Evolutionary conservation across 345 rosid genomes (phyloP).

Genomic region (Eutrema heterophyllum): DNA sequence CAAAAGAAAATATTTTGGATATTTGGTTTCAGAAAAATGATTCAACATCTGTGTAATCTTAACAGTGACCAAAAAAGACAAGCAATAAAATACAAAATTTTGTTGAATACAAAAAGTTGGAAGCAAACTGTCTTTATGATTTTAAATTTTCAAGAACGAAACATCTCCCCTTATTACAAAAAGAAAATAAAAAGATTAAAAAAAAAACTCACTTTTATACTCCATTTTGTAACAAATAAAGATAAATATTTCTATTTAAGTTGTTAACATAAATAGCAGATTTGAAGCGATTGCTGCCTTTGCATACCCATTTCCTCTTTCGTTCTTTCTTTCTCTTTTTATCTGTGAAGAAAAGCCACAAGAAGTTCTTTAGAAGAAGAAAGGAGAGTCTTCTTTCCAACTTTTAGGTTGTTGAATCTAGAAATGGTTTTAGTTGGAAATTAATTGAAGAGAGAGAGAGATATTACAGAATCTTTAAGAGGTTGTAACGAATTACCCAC

Average conservation of each 20-base stretch:
- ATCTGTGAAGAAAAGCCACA: slow-evolving; percentile 12
- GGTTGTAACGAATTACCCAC: slow-evolving; percentile 46
- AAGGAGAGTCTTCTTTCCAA: slow-evolving; percentile 4
- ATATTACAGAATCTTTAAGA: slow-evolving; percentile 30
- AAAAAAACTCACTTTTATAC: neutral
- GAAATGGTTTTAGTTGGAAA: slow-evolving; percentile 22
- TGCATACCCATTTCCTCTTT: slow-evolving; percentile 17
- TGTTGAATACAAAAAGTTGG: neutral
- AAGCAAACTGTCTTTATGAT: neutral
- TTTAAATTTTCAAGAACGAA: slow-evolving; percentile 11
- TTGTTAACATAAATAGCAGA: slow-evolving; percentile 5
- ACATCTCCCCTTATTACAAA: slow-evolving; percentile 29
- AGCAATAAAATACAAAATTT: neutral
- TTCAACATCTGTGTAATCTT: neutral
- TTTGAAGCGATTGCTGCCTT: slow-evolving; percentile 8
- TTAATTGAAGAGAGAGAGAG: slow-evolving; percentile 31
- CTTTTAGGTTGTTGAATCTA: slow-evolving; percentile 34
- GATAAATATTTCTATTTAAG: neutral
- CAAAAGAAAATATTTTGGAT: neutral
- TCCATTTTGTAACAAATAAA: neutral
- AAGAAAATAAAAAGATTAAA: neutral
- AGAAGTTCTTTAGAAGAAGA: neutral
- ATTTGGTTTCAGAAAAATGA: neutral
- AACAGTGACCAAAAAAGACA: neutral
- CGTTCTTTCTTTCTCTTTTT: neutral